Evolutionary conservation across 2,329 filamentous ascomycete species (phyloP).

Genomic region (Penicillium sp.): DNA sequence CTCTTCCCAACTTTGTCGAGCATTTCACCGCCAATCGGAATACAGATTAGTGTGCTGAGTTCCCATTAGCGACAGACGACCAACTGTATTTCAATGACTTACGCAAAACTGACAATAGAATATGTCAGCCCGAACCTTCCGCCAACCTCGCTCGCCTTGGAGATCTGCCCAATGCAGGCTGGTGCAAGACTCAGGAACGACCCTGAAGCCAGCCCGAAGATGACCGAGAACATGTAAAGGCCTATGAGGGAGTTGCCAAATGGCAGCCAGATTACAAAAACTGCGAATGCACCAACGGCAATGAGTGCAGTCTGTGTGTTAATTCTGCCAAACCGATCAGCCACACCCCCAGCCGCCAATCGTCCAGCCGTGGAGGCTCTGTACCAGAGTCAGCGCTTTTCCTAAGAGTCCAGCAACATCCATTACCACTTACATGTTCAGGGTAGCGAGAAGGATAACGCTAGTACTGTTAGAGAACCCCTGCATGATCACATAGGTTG

Average conservation of each 20-base stretch:
- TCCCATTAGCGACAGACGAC: background rate
- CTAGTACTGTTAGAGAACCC: slow-evolving; percentile 27
- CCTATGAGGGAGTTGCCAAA: slow-evolving; percentile 34
- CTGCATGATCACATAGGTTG: slow-evolving; percentile 30
- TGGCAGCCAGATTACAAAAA: slow-evolving; percentile 47
- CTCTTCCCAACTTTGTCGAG: slow-evolving; percentile 47
- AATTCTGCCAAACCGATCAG: slow-evolving; percentile 48
- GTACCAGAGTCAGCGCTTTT: background rate
- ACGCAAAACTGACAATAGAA: slow-evolving; percentile 49
- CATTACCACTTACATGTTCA: slow-evolving; percentile 33
- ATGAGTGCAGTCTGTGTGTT: slow-evolving; percentile 41
- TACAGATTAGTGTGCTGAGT: slow-evolving; percentile 44
- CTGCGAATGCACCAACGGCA: slow-evolving; percentile 38
- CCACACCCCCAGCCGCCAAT: slow-evolving; percentile 44
- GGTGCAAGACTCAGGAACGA: slow-evolving; percentile 47
- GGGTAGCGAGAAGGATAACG: slow-evolving; percentile 38
- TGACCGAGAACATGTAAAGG: slow-evolving; percentile 31
- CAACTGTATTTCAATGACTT: slow-evolving; percentile 8
- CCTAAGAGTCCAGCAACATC: background rate
- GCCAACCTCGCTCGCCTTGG: slow-evolving; percentile 49
- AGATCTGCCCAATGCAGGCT: slow-evolving; percentile 51
- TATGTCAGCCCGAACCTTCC: slow-evolving; percentile 51
- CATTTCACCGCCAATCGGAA: slow-evolving; percentile 51
- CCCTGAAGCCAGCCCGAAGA: slow-evolving; percentile 50
- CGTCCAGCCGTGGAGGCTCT: slow-evolving; percentile 46